Conservation (phyloP, 768 basidiomycete species). For the Termitomyces sp. region DNA sequence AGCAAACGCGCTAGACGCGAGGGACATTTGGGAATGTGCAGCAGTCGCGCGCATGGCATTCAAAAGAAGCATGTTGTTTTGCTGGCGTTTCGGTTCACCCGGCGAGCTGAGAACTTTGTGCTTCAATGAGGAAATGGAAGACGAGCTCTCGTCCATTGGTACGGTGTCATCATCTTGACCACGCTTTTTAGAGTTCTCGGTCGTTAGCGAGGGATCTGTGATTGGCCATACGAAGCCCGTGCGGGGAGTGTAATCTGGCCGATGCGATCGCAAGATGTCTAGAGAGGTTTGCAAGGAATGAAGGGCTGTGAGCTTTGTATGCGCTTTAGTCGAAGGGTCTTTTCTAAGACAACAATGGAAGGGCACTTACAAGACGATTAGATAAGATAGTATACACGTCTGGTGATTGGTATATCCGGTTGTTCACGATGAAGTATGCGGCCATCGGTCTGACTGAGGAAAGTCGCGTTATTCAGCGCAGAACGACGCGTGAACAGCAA, state of each 20-base stretch:
- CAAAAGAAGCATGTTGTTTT: constrained; percentile 65
- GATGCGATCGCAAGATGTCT: constrained; percentile 64
- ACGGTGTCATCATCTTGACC: constrained; percentile 22
- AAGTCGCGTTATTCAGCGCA: constrained; percentile 4
- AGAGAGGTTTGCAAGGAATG: constrained; percentile 75
- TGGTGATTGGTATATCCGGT: constrained; percentile 85
- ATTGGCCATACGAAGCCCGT: constrained; percentile 87
- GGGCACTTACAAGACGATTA: constrained; percentile 64
- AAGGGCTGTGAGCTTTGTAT: constrained; percentile 58
- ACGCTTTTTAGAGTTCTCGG: constrained; percentile 39
- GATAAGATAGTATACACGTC: constrained; percentile 82
- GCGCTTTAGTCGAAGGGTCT: not conserved
- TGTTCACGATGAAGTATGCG: constrained; percentile 86
- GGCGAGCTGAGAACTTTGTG: constrained; percentile 14
- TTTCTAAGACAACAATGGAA: not conserved
- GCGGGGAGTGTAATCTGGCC: constrained; percentile 81
- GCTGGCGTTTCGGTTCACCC: constrained; percentile 47
- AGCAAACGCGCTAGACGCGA: constrained; percentile 36
- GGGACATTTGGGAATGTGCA: constrained; percentile 55
- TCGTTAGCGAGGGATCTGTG: constrained; percentile 46
- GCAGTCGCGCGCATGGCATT: constrained; percentile 83
- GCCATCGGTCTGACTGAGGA: constrained; percentile 67
- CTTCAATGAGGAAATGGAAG: constrained; percentile 20
- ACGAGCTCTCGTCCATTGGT: constrained; percentile 9
- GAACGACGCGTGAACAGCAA: constrained; percentile 4